Evolutionary conservation across 495 filamentous ascomycete species (phyloP).

Genomic region (Penicillium angulare): DNA sequence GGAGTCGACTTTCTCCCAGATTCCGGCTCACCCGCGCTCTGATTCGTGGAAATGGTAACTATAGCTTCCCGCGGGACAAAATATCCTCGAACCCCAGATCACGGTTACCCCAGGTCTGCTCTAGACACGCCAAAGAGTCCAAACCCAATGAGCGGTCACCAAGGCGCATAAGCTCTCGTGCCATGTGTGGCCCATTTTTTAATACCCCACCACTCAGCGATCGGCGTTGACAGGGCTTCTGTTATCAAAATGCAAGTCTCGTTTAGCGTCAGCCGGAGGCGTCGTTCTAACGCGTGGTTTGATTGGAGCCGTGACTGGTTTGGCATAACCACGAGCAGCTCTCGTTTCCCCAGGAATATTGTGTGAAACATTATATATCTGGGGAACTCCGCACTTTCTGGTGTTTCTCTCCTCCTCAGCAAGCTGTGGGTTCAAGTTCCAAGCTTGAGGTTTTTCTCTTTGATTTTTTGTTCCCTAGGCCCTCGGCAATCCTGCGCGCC

Average conservation of each 20-base stretch:
- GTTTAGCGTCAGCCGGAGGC: slow-evolving; percentile 23
- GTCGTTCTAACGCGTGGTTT: slow-evolving; percentile 8
- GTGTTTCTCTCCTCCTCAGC: background rate
- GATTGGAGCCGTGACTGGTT: slow-evolving; percentile 14
- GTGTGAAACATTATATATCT: slow-evolving; percentile 19
- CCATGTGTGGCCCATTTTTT: slow-evolving; percentile 15
- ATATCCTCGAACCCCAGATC: slow-evolving; percentile 43
- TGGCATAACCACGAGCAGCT: slow-evolving; percentile 10
- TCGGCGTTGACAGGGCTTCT: slow-evolving; percentile 9
- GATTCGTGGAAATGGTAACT: slow-evolving; percentile 38
- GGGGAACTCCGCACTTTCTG: slow-evolving; percentile 9
- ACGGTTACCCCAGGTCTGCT: slow-evolving; percentile 21
- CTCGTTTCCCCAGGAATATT: background rate
- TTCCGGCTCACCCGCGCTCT: slow-evolving; percentile 4
- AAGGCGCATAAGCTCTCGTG: background rate
- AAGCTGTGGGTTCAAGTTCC: slow-evolving; percentile 3
- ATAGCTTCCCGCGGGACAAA: slow-evolving; percentile 22
- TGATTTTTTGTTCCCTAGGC: too few relatives aligned
- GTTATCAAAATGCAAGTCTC: slow-evolving; percentile 19
- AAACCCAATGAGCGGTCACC: slow-evolving; percentile 13
- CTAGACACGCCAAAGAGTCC: background rate
- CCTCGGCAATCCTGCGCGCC: background rate
- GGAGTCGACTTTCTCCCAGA: slow-evolving; percentile 28
- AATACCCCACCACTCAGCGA: slow-evolving; percentile 36
- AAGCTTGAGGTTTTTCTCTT: too few relatives aligned